Conservation (phyloP, 495 filamentous ascomycete species). For the Neurospora africana region DNA sequence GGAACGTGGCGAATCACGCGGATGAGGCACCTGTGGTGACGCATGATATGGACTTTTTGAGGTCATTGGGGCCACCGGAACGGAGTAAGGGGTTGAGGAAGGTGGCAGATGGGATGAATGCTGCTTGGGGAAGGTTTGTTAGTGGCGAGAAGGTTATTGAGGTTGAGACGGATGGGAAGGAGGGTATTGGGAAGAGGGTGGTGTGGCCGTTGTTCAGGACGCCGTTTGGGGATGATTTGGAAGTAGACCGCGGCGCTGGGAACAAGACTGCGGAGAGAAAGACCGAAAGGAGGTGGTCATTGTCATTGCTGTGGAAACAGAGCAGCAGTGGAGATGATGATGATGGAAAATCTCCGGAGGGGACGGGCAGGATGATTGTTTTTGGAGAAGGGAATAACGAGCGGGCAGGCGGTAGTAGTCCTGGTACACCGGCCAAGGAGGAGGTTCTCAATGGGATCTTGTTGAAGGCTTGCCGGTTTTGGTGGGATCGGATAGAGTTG, state of each 20-base stretch:
- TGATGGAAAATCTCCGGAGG: not conserved
- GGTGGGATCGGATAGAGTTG: slow-evolving; percentile 36
- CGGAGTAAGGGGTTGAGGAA: slow-evolving; percentile 26
- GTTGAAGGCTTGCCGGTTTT: slow-evolving; percentile 44
- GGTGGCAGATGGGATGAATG: slow-evolving; percentile 43
- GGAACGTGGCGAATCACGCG: slow-evolving; percentile 47
- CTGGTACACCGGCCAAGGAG: slow-evolving; percentile 35
- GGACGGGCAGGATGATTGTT: slow-evolving; percentile 30
- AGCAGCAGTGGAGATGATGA: not conserved
- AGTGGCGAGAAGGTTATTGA: slow-evolving; percentile 28
- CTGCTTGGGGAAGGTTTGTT: slow-evolving; percentile 47
- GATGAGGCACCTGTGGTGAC: slow-evolving; percentile 49
- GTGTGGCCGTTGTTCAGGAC: slow-evolving; percentile 23
- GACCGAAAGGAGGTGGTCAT: slow-evolving; percentile 3
- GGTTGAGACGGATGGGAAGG: slow-evolving; percentile 31
- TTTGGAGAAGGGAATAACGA: slow-evolving; percentile 58
- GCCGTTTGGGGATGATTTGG: slow-evolving; percentile 7
- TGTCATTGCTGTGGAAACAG: not conserved
- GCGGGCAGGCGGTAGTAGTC: slow-evolving; percentile 28
- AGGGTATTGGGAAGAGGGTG: slow-evolving; percentile 1
- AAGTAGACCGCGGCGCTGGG: not conserved
- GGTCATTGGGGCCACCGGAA: not conserved
- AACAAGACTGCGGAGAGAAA: not conserved
- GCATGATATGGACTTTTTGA: slow-evolving; percentile 34
- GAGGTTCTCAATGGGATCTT: slow-evolving; percentile 33